Evolutionary conservation across 1,284 basidiomycete species (phyloP).

Genomic region (Tetrapyrgos nigripes): DNA sequence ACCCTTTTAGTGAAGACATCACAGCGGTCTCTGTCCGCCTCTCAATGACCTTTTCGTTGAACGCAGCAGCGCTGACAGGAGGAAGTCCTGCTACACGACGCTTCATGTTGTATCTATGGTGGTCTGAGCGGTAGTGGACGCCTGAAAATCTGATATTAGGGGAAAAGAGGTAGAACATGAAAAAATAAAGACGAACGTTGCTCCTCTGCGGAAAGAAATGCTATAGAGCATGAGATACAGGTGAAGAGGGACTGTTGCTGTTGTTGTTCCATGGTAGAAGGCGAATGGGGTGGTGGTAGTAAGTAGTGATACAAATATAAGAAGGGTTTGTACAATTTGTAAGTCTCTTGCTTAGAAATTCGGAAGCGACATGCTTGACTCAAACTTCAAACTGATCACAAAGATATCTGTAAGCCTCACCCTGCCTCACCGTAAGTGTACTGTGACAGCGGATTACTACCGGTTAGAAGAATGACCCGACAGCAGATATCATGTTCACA

Average conservation of each 20-base stretch:
- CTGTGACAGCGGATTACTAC: no score
- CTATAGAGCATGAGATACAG: constrained; percentile 93
- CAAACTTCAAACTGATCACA: no score
- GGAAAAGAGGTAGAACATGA: constrained; percentile 1
- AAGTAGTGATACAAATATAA: no score
- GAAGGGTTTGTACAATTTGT: no score
- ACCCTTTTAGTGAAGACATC: constrained; percentile 66
- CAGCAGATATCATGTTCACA: no score
- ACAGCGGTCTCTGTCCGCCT: constrained; percentile 77
- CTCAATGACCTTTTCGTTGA: constrained; percentile 93
- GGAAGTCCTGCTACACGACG: constrained; percentile 92
- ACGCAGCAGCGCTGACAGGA: constrained; percentile 81
- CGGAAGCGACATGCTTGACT: no score
- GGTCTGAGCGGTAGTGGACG: constrained; percentile 91
- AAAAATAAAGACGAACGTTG: constrained; percentile 65
- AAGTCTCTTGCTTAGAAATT: no score
- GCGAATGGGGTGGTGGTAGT: no score
- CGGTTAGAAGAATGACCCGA: no score
- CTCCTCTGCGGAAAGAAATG: constrained; percentile 84
- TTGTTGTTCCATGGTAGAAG: constrained; percentile 25
- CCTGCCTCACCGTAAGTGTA: no score
- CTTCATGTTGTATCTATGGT: constrained; percentile 99
- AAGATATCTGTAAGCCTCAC: no score
- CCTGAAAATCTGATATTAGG: constrained; percentile 49
- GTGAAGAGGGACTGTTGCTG: constrained; percentile 65